Evolutionary conservation across 495 filamentous ascomycete species (phyloP).

Genomic region (Podospora anserina): DNA sequence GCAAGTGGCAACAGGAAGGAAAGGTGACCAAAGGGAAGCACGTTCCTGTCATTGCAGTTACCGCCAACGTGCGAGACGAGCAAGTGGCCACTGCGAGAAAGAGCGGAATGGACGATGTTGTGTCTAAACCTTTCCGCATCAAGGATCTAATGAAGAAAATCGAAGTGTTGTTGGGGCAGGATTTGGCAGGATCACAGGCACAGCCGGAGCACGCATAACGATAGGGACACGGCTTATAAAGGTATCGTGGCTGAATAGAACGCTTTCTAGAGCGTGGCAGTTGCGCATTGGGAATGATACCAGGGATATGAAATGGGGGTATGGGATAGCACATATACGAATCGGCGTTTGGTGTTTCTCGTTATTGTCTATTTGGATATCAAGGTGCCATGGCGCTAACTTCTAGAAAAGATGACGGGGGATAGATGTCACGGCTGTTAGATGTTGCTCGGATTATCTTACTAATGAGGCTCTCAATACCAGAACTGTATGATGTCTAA

Average conservation of each 20-base stretch:
- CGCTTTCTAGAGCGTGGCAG: background rate
- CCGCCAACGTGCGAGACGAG: slow-evolving; percentile 65
- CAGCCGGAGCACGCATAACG: background rate
- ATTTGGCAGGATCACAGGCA: background rate
- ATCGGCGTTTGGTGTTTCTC: background rate
- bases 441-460: no score
- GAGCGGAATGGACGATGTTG: slow-evolving; percentile 71
- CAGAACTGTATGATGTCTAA: no score
- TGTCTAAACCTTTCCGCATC: slow-evolving; percentile 71
- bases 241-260: background rate
- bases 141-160: slow-evolving; percentile 64
- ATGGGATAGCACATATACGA: background rate
- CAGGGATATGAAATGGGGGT: background rate
- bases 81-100: slow-evolving; percentile 58
- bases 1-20: slow-evolving; percentile 51
- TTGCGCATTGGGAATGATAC: background rate
- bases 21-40: slow-evolving; percentile 36
- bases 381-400: background rate
- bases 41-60: slow-evolving; percentile 68
- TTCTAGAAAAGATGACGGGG: background rate
- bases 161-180: slow-evolving; percentile 21
- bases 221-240: background rate
- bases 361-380: background rate
- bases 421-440: background rate
- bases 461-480: no score